A percentile compares a stretch with the other conserved stretches of the same genome.
phyloP scores from a whole-genome alignment of 2,329 filamentous ascomycete species.

The Talaromyces verruculosus region DNA sequence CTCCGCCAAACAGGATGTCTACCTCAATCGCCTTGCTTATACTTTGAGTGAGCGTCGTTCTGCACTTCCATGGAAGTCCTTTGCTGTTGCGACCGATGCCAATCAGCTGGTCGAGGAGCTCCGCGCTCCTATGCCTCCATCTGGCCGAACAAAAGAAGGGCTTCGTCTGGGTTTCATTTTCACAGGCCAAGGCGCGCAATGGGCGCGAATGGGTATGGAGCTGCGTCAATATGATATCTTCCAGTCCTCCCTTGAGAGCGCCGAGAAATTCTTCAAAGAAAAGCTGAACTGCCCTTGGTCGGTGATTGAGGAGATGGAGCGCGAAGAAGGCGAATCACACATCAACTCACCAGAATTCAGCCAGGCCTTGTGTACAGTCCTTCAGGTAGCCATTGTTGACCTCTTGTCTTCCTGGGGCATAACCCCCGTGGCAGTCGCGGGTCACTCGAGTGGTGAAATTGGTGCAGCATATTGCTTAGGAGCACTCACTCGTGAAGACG shows the following conservation, averaged over 20 bases:
- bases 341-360: not conserved
- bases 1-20: not conserved
- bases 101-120: not conserved
- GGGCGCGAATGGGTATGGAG: slow-evolving; percentile 25
- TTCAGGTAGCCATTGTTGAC: slow-evolving; percentile 51
- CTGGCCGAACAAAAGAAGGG: not conserved
- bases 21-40: not conserved
- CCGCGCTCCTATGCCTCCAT: not conserved
- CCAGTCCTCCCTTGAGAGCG: not conserved
- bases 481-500: slow-evolving; percentile 34
- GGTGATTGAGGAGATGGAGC: not conserved
- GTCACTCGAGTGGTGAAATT: slow-evolving; percentile 54
- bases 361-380: slow-evolving; percentile 17
- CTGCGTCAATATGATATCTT: slow-evolving; percentile 16
- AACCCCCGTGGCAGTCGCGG: slow-evolving; percentile 42
- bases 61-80: not conserved
- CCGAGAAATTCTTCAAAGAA: not conserved
- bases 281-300: not conserved
- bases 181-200: slow-evolving; percentile 29
- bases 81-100: not conserved
- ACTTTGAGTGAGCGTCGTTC: not conserved
- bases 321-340: not conserved
- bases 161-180: slow-evolving; percentile 27
- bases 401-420: slow-evolving; percentile 49
- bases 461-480: slow-evolving; percentile 50